These are phyloP conservation scores for Austroboletus festivus DNA, from an alignment of 768 basidiomycete species.

Conservation along the genomic window DNA sequence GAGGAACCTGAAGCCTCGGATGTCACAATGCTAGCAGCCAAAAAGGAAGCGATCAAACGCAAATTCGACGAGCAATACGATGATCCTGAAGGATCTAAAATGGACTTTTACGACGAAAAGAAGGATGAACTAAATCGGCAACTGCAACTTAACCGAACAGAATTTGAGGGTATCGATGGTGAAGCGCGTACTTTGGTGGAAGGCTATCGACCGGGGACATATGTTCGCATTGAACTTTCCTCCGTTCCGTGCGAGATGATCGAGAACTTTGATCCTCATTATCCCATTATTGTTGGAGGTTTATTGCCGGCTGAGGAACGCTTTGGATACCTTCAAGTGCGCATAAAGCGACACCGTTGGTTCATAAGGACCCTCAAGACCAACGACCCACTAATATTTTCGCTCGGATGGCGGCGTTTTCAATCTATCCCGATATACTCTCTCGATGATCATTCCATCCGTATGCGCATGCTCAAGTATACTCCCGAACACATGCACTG, in stretches of 20 bases:
- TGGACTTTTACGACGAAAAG: slow-evolving; percentile 87
- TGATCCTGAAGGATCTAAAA: slow-evolving; percentile 72
- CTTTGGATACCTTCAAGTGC: slow-evolving; percentile 91
- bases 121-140: slow-evolving; percentile 91
- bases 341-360: slow-evolving; percentile 97
- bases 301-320: slow-evolving; percentile 86
- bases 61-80: slow-evolving; percentile 98
- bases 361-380: slow-evolving; percentile 88
- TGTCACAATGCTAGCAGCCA: slow-evolving; percentile 63
- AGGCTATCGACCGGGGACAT: slow-evolving; percentile 86
- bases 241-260: slow-evolving; percentile 89
- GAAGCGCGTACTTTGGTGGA: slow-evolving; percentile 82
- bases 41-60: slow-evolving; percentile 88
- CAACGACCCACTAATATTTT: slow-evolving; percentile 94
- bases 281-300: slow-evolving; percentile 91
- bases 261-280: slow-evolving; percentile 87
- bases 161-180: slow-evolving; percentile 77
- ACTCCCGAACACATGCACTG: slow-evolving; percentile 99
- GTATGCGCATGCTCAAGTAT: slow-evolving; percentile 99
- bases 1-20: slow-evolving; percentile 33
- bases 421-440: slow-evolving; percentile 95
- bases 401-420: slow-evolving; percentile 97
- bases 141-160: slow-evolving; percentile 75
- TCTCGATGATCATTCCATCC: slow-evolving; percentile 94
- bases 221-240: slow-evolving; percentile 86